A percentile compares a stretch with the other conserved stretches of the same genome.
Conservation (phyloP, 805 yeast species). For the Candida railenensis region DNA sequence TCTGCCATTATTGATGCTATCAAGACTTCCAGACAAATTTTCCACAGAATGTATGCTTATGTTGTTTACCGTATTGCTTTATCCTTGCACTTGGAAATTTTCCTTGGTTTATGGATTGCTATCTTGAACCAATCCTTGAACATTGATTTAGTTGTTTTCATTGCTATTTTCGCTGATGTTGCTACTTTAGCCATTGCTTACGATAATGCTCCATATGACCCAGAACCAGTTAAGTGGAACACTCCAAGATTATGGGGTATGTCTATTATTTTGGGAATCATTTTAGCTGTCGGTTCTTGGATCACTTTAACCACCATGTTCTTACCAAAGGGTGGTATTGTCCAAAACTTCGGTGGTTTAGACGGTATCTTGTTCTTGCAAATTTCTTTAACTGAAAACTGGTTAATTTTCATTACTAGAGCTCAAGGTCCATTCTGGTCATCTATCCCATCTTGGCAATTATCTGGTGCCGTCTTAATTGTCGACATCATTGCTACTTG, state of each 20-base stretch:
- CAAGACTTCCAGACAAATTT: constrained; percentile 93
- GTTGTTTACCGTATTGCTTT: constrained; percentile 97
- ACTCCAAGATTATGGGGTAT: constrained; percentile 96
- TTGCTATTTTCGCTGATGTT: constrained; percentile 96
- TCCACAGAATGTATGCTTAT: constrained; percentile 99
- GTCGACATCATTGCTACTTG: constrained; percentile 91
- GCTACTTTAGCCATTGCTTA: constrained; percentile 97
- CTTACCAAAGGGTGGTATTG: constrained; percentile 86
- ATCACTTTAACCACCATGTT: constrained; percentile 93
- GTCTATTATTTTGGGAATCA: constrained; percentile 82
- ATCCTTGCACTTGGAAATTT: constrained; percentile 90
- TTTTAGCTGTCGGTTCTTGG: constrained; percentile 92
- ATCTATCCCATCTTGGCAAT: constrained; percentile 93
- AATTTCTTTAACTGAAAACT: constrained; percentile 92
- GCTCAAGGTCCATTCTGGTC: constrained; percentile 99
- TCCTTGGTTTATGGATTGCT: constrained; percentile 96
- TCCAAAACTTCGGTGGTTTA: constrained; percentile 92
- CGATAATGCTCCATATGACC: constrained; percentile 95
- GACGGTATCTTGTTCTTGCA: constrained; percentile 94
- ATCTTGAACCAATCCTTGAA: constrained; percentile 81
- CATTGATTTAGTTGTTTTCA: constrained; percentile 91
- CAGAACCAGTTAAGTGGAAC: constrained; percentile 94
- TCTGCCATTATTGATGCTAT: constrained; percentile 90
- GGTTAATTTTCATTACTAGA: constrained; percentile 96
- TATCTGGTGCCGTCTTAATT: constrained; percentile 86